Evolutionary conservation across 2,329 filamentous ascomycete species (phyloP), one percentile per base, ranked within the genome.

Genomic region (Fusarium siculi): DNA sequence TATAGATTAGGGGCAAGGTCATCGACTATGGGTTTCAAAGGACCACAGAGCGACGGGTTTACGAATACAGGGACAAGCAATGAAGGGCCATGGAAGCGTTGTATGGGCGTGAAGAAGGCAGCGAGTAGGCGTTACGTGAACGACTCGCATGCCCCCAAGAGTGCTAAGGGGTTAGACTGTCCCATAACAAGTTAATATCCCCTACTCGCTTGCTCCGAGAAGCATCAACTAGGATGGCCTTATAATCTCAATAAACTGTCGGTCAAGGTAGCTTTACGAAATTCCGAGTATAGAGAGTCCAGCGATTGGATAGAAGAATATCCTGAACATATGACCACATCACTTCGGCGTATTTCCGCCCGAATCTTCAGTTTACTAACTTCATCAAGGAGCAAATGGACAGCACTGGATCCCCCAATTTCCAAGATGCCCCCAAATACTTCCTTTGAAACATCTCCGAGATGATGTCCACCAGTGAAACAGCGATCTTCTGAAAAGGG

Each of bases 381-480:
- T 42, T 34, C 23, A 40, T 44, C 25, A 21, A 40, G 30, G 19
- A 44, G 28, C 8, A 36, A n/a, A 28, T 28, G 19, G 10, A 30
- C 40, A 37, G 25, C 44, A 37, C 23, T 32, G 1, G 14, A 40
- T 58, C 69, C 54, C 52, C 65, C 53, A 72, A 69, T 58, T 34
- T 36, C 18, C 10, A 28, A 42, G 19, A 30, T 44, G 6, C 30
- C 47, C 30, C 50, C 37, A 39, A 47, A 30, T 32, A 40, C 42
- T 37, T 49, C 30, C 37, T 42, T 47, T 58, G 54, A 64, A 56
- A 74, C 47, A 10, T 8, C 9, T 19, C 21, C 11, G 21, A 54
- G 55, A 56, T 57, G 49, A 58, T 46, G 53, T 37, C 60, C 58
- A 64, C 66, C 58, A 55, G 36, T 55, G 39, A 70, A 43, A 61